Conservation (phyloP, 1,139 yeast species). For the Yarrowia galli region DNA sequence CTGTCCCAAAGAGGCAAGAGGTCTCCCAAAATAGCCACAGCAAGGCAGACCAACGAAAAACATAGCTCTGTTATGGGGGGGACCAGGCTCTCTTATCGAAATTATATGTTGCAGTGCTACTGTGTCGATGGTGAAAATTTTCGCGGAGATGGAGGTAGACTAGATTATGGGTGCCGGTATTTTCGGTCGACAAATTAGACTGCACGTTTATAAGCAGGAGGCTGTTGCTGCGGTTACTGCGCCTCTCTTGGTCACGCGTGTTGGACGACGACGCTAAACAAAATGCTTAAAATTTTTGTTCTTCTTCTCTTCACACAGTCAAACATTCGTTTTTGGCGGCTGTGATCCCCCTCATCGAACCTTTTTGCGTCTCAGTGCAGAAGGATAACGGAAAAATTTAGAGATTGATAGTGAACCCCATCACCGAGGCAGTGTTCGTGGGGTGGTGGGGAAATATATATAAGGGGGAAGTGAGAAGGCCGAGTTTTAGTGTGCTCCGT, state of each 20-base stretch:
- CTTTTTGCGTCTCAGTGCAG: neutral
- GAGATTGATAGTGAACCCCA: neutral
- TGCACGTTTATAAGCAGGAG: too few species aligned
- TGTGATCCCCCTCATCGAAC: constrained; percentile 23
- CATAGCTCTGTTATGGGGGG: neutral
- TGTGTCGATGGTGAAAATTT: neutral
- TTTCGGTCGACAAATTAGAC: too few species aligned
- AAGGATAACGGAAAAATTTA: neutral
- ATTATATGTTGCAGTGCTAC: constrained; percentile 6
- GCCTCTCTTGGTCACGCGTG: constrained; percentile 20
- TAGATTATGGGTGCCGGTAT: too few species aligned
- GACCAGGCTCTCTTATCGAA: neutral
- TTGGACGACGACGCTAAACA: neutral
- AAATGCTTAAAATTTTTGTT: neutral
- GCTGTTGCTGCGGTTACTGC: constrained; percentile 16
- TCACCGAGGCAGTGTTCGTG: neutral
- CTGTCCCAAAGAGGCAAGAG: neutral
- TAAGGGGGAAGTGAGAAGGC: too few species aligned
- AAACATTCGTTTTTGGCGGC: too few species aligned
- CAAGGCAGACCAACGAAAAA: neutral
- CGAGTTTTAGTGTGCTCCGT: too few species aligned
- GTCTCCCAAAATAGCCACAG: constrained; percentile 7
- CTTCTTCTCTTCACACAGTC: too few species aligned
- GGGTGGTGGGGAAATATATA: neutral
- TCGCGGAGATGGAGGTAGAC: too few species aligned